These are phyloP conservation scores for Liriodendron chinense DNA, from an alignment of 164 flowering plant genomes.

Conservation along the genomic window DNA sequence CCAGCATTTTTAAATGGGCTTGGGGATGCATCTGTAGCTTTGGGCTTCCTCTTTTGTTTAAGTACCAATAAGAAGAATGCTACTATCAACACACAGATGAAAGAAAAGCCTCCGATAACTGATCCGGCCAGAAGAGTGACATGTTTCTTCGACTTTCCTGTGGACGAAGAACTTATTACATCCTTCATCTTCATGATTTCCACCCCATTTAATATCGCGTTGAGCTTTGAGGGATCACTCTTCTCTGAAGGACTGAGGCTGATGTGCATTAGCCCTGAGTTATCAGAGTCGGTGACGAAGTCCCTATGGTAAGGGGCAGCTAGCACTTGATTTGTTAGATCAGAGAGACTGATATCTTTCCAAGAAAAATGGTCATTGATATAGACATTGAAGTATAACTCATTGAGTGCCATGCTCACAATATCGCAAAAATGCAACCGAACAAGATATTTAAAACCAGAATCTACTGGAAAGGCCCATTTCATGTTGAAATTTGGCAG, in stretches of 20 bases:
- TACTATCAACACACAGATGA: not conserved
- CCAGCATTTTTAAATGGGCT: conserved; percentile 5
- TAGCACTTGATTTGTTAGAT: conserved; percentile 25
- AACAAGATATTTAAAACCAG: conserved; percentile 26
- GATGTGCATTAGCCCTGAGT: conserved; percentile 37
- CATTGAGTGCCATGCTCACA: no score
- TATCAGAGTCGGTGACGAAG: conserved; percentile 51
- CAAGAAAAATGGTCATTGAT: no score
- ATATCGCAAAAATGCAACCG: not conserved
- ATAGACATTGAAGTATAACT: no score
- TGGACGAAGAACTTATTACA: not conserved
- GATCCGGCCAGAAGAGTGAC: not conserved
- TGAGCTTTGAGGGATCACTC: conserved; percentile 37
- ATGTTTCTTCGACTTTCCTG: not conserved
- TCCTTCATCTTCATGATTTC: conserved; percentile 84
- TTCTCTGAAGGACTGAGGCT: conserved; percentile 62
- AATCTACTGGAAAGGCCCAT: conserved; percentile 59
- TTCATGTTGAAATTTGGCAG: conserved; percentile 44
- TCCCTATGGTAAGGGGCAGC: conserved; percentile 80
- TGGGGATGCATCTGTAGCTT: not conserved
- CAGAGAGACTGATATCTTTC: conserved; percentile 18
- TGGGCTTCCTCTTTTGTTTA: not conserved
- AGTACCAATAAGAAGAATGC: not conserved
- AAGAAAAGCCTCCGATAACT: not conserved
- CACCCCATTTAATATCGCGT: conserved; percentile 77